phyloP scores from a whole-genome alignment of 2,329 filamentous ascomycete genomes.

The Stemphylium beticola region DNA sequence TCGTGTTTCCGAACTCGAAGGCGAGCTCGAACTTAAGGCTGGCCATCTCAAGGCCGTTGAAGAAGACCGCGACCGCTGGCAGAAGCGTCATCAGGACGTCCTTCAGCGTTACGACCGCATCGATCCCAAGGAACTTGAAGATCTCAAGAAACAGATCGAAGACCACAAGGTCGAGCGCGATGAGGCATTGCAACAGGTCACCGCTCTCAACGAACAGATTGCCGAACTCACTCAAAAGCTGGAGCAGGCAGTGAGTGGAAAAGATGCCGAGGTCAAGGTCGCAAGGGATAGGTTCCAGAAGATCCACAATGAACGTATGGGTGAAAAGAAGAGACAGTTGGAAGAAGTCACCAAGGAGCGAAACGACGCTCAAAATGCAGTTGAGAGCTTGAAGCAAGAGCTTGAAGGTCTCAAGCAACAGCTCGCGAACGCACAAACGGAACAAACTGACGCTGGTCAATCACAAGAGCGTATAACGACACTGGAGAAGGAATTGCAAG shows the following conservation, averaged over 20 bases:
- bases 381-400: conserved; percentile 53
- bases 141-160: conserved; percentile 79
- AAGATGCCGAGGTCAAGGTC: conserved; percentile 33
- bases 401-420: conserved; percentile 64
- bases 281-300: conserved; percentile 61
- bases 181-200: conserved; percentile 58
- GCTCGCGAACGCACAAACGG: conserved; percentile 16
- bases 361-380: conserved; percentile 56
- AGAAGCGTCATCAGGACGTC: conserved; percentile 94
- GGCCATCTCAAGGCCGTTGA: conserved; percentile 88
- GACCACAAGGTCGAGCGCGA: conserved; percentile 59
- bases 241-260: conserved; percentile 47
- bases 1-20: conserved; percentile 81
- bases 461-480: conserved; percentile 66
- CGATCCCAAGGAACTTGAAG: conserved; percentile 90
- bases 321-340: conserved; percentile 55
- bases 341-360: conserved; percentile 66
- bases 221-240: conserved; percentile 47
- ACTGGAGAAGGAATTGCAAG: conserved; percentile 49
- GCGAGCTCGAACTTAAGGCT: conserved; percentile 78
- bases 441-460: conserved; percentile 23
- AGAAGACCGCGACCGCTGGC: conserved; percentile 91
- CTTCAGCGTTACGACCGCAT: conserved; percentile 95
- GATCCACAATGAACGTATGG: conserved; percentile 36
- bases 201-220: conserved; percentile 56